Conservation (phyloP, 2,329 filamentous ascomycete species). For the Epichloe gansuensis region DNA sequence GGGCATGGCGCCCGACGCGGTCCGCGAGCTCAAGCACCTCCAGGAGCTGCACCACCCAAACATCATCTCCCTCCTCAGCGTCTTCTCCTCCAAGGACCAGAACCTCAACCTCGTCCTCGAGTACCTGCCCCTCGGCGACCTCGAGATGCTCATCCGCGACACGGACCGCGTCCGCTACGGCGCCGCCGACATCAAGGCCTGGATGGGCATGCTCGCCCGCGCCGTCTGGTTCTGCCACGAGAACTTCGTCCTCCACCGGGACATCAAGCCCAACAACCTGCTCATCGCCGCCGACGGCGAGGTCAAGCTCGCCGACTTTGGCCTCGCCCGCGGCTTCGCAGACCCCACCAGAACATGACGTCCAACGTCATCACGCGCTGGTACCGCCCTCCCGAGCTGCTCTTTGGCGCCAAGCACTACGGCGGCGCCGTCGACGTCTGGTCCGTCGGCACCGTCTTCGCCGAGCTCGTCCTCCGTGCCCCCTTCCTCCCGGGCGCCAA, state of each 20-base stretch:
- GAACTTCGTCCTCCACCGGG: slow-evolving; percentile 85
- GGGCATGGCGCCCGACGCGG: slow-evolving; percentile 85
- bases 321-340: slow-evolving; percentile 77
- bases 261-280: slow-evolving; percentile 98
- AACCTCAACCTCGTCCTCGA: slow-evolving; percentile 95
- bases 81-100: slow-evolving; percentile 93
- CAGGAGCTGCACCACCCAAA: slow-evolving; percentile 92
- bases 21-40: slow-evolving; percentile 90
- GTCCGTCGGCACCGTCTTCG: slow-evolving; percentile 87
- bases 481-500: slow-evolving; percentile 76
- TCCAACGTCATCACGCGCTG: slow-evolving; percentile 91
- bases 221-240: slow-evolving; percentile 96
- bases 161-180: slow-evolving; percentile 67
- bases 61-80: slow-evolving; percentile 82
- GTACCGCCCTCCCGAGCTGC: slow-evolving; percentile 89
- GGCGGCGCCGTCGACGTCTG: slow-evolving; percentile 85
- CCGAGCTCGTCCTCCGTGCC: slow-evolving; percentile 72
- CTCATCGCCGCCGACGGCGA: slow-evolving; percentile 87
- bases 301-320: slow-evolving; percentile 95
- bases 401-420: slow-evolving; percentile 85
- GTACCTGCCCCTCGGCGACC: slow-evolving; percentile 82
- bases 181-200: slow-evolving; percentile 85
- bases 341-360: slow-evolving; percentile 83
- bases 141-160: slow-evolving; percentile 90
- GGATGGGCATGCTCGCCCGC: slow-evolving; percentile 94